A percentile compares a stretch with the other conserved stretches of the same genome.
These are phyloP conservation scores for Ilyonectria sp. DNA, from an alignment of 2,329 filamentous ascomycete species.

Conservation along the genomic window DNA sequence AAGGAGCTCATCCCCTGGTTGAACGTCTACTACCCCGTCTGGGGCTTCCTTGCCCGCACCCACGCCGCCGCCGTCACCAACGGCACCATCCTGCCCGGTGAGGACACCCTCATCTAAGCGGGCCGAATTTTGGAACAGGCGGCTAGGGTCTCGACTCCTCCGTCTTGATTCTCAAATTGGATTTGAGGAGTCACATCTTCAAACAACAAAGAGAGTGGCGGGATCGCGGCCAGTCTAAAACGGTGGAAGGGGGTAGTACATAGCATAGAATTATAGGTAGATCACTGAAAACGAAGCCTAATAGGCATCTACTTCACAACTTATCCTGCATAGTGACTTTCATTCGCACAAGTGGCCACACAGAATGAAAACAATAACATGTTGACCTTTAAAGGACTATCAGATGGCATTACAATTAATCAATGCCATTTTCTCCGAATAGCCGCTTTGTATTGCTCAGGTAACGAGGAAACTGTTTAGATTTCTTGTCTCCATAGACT, in stretches of 20 bases:
- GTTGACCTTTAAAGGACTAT: no score
- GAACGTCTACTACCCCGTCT: conserved; percentile 75
- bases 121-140: neutral
- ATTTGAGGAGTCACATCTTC: neutral
- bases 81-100: conserved; percentile 71
- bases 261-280: neutral
- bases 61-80: conserved; percentile 74
- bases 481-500: no score
- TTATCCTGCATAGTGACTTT: neutral
- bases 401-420: no score
- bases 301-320: neutral
- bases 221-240: neutral
- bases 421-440: no score
- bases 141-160: neutral
- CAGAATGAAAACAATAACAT: neutral
- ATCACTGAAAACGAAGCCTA: neutral
- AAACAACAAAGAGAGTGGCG: neutral
- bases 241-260: neutral
- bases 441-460: no score
- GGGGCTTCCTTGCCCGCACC: conserved; percentile 73
- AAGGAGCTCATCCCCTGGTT: conserved; percentile 74
- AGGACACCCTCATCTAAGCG: conserved; percentile 54
- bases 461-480: no score
- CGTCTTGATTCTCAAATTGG: neutral
- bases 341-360: neutral